phyloP scores from a whole-genome alignment of 2,329 filamentous ascomycete species.

The Cadophora sp. region DNA sequence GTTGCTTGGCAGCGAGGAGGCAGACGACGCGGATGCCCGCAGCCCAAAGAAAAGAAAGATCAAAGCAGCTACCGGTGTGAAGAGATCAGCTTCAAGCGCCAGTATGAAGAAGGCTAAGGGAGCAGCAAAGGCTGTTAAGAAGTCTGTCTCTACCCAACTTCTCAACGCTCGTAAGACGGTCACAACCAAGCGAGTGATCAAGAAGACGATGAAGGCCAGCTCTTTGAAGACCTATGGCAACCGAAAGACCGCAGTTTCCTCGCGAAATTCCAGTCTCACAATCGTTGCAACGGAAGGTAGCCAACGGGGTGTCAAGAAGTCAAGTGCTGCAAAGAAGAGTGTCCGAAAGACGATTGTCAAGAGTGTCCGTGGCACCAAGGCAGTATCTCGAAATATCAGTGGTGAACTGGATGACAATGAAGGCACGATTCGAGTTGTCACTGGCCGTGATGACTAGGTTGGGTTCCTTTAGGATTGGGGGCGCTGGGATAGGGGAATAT shows the following conservation, averaged over 20 bases:
- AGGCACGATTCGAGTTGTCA: conserved; percentile 37
- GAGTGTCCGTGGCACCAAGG: conserved; percentile 28
- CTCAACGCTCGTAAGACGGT: conserved; percentile 35
- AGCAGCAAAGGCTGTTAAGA: conserved; percentile 50
- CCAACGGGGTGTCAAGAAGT: conserved; percentile 22
- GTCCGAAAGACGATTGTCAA: conserved; percentile 29
- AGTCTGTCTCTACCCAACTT: conserved; percentile 45
- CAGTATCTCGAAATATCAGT: conserved; percentile 24
- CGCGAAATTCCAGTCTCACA: conserved; percentile 38
- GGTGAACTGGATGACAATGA: conserved; percentile 20
- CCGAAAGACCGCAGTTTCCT: conserved; percentile 34
- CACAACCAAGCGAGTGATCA: conserved; percentile 32
- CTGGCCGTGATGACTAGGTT: conserved; percentile 25
- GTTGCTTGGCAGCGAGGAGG: conserved; percentile 49
- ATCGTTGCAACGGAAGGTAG: conserved; percentile 31
- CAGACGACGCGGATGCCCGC: conserved; percentile 34
- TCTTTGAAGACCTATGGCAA: conserved; percentile 40
- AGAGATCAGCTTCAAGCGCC: conserved; percentile 45
- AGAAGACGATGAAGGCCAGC: conserved; percentile 36
- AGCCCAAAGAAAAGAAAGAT: conserved; percentile 57
- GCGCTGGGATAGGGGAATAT: conserved; percentile 5
- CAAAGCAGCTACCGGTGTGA: conserved; percentile 47
- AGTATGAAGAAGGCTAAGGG: conserved; percentile 47
- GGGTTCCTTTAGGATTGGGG: background rate
- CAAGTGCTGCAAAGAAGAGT: conserved; percentile 27